phyloP scores from a whole-genome alignment of 164 flowering plant genomes.

The Aristolochia californica region DNA sequence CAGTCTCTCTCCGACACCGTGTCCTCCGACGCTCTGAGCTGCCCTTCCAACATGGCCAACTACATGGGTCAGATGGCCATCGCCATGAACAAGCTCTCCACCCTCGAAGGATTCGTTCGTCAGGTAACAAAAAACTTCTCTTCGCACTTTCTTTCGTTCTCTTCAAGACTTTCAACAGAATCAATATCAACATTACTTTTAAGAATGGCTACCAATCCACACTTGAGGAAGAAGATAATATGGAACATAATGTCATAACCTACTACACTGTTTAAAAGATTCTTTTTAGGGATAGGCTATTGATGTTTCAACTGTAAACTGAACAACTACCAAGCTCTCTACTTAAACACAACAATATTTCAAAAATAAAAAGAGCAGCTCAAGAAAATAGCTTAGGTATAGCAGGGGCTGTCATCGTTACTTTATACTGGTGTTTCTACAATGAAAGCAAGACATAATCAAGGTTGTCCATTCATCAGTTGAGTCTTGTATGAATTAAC shows the following conservation, averaged over 20 bases:
- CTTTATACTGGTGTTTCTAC: no score
- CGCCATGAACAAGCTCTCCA: constrained; percentile 88
- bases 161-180: not conserved
- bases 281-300: not conserved
- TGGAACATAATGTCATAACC: not conserved
- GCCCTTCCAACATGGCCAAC: constrained; percentile 68
- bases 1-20: constrained; percentile 76
- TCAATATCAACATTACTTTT: not conserved
- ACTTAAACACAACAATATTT: no score
- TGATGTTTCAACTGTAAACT: no score
- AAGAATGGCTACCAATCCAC: not conserved
- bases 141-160: not conserved
- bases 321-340: no score
- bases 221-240: not conserved
- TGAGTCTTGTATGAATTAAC: no score
- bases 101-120: constrained; percentile 77
- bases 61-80: constrained; percentile 95
- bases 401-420: no score
- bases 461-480: no score
- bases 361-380: no score
- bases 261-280: not conserved
- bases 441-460: no score
- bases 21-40: constrained; percentile 55
- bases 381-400: no score
- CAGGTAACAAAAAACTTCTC: constrained; percentile 41